A percentile compares a stretch with the other conserved stretches of the same genome.
These are phyloP conservation scores for Aspergillus fijiensis DNA, from an alignment of 2,329 filamentous ascomycete genomes.

Conservation along the genomic window DNA sequence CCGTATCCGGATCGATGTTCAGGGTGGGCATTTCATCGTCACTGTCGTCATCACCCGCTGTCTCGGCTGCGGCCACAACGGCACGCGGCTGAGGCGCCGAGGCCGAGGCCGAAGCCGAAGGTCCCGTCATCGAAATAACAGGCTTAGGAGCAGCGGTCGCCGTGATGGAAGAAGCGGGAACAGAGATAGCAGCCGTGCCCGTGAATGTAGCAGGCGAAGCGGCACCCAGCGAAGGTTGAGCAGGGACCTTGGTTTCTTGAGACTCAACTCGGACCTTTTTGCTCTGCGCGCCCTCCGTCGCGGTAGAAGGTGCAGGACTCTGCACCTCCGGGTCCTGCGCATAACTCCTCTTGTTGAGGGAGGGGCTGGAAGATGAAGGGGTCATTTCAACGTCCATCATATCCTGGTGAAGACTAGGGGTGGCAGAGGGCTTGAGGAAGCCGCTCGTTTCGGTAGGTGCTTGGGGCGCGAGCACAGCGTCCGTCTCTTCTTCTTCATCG, in stretches of 20 bases:
- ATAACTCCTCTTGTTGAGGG: conserved; percentile 31
- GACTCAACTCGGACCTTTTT: conserved; percentile 37
- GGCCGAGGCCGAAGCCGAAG: conserved; percentile 9
- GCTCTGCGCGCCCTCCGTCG: conserved; percentile 19
- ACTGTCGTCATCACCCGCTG: conserved; percentile 39
- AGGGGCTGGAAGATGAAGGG: conserved; percentile 9
- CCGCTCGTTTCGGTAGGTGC: conserved; percentile 19
- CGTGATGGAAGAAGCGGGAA: conserved; percentile 4
- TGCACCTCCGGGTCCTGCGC: conserved; percentile 24
- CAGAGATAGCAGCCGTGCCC: conserved; percentile 16
- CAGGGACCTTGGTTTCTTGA: conserved; percentile 5
- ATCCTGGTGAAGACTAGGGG: conserved; percentile 15
- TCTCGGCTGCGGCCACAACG: conserved; percentile 6
- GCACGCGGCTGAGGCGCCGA: conserved; percentile 9
- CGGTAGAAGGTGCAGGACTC: background rate
- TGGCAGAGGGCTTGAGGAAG: conserved; percentile 26
- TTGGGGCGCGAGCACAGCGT: conserved; percentile 12
- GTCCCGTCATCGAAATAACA: background rate
- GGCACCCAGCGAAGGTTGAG: conserved; percentile 11
- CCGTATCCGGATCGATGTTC: conserved; percentile 49
- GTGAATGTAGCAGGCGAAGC: conserved; percentile 21
- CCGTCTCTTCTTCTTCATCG: conserved; percentile 34
- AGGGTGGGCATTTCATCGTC: conserved; percentile 52
- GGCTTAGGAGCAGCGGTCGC: conserved; percentile 1
- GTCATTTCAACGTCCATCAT: conserved; percentile 14